Evolutionary conservation across 2,329 filamentous ascomycete genomes (phyloP), one percentile per base, ranked within the genome.

Genomic region (Plenodomus lindquistii): DNA sequence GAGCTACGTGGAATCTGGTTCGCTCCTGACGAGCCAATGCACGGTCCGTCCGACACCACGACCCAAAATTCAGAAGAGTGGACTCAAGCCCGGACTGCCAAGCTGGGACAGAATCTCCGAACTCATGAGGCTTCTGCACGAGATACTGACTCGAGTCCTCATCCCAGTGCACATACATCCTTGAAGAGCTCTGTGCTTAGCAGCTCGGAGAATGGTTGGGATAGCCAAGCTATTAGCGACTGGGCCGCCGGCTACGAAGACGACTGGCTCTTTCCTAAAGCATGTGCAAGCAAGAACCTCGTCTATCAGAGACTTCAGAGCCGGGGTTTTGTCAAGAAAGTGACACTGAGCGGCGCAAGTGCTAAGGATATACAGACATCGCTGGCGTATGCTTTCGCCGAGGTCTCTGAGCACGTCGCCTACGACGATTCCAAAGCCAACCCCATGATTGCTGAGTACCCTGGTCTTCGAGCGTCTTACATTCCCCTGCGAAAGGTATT

Each of bases 401-500:
- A 79, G 40, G 64, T 86, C 7, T 73, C 62, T 75, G 63, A 66
- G 11, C 59, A 66, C 42, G 37, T 72, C 11, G 57, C 59, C 21
- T 65, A 66, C 29, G 60, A 61, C 11, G 57, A 65, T 19, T 56
- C 61, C 18, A 62, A 65, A 29, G 57, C 60, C n/a, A 59, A 66
- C n/a, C 57, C 57, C 7, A 57, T 58, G 37, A 48, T 67, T n/a
- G 46, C 48, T 27, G 42, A 59, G 1, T 60, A 63, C 31, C 74
- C 85, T 17, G 88, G 85, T 5, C 76, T 92, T 16, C 79, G 81
- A 44, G 85, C 87, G 37, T 72, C 82, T 0, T 90, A 88, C 81
- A 80, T 92, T n/a, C 89, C 89, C 4, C 75, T 93, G 16, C 83
- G 88, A 42, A 92, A 92, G 67, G 75, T 90, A 2, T 83, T 88